These are phyloP conservation scores for Ophiostoma quercus DNA, from an alignment of 2,329 filamentous ascomycete genomes.

Conservation along the genomic window DNA sequence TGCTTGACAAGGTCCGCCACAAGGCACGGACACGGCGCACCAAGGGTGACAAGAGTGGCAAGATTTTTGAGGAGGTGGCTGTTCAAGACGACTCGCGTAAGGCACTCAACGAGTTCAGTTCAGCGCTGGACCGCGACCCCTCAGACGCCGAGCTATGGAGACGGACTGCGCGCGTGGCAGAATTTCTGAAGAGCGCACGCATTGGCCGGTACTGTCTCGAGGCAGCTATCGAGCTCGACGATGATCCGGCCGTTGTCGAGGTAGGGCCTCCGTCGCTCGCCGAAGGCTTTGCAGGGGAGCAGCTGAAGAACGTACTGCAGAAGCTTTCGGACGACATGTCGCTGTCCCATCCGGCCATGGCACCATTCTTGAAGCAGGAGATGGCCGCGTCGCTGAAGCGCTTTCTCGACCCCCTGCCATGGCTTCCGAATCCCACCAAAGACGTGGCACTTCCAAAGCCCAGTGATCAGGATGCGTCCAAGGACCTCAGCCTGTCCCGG, in stretches of 20 bases:
- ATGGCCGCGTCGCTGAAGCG: constrained; percentile 49
- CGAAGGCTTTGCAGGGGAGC: constrained; percentile 58
- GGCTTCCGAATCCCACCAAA: constrained; percentile 50
- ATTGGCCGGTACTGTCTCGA: constrained; percentile 60
- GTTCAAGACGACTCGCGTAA: constrained; percentile 39
- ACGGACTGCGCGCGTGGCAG: constrained; percentile 52
- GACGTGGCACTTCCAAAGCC: constrained; percentile 15
- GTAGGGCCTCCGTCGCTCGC: constrained; percentile 59
- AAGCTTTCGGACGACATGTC: constrained; percentile 52
- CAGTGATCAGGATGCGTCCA: constrained; percentile 22
- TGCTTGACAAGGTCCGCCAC: constrained; percentile 67
- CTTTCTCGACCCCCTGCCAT: constrained; percentile 57
- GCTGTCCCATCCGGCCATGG: constrained; percentile 56
- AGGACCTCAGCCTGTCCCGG: constrained; percentile 23
- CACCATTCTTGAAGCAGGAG: constrained; percentile 48
- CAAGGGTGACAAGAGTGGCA: constrained; percentile 10
- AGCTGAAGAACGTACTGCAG: constrained; percentile 52
- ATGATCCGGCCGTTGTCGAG: constrained; percentile 59
- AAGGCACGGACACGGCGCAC: constrained; percentile 36
- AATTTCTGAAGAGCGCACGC: constrained; percentile 52
- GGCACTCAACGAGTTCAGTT: constrained; percentile 53
- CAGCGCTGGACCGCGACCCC: constrained; percentile 59
- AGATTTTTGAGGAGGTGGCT: constrained; percentile 37
- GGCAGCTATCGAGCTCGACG: constrained; percentile 61
- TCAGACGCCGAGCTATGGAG: constrained; percentile 64